Percentiles rank a stretch among this genome's conserved stretches.
These are phyloP conservation scores for Candida ponderosae DNA, from an alignment of 805 yeast genomes.

Conservation along the genomic window DNA sequence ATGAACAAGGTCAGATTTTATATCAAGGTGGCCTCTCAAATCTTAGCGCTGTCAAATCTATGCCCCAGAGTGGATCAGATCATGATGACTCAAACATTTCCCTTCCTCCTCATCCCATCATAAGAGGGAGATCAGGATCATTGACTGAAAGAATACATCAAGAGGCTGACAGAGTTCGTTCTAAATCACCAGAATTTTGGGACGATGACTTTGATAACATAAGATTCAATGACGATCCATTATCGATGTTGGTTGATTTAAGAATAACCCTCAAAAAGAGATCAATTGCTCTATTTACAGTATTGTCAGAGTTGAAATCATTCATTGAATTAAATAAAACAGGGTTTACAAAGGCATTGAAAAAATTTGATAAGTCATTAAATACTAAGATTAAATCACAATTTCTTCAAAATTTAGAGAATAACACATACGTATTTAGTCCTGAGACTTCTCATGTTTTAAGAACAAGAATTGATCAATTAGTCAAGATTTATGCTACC, in stretches of 20 bases:
- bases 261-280: conserved; percentile 60
- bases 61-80: conserved; percentile 19
- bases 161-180: conserved; percentile 8
- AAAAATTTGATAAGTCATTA: conserved; percentile 85
- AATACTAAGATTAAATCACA: conserved; percentile 50
- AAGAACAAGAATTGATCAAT: conserved; percentile 43
- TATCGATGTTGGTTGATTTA: conserved; percentile 20
- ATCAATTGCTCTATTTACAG: conserved; percentile 58
- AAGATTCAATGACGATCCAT: conserved; percentile 12
- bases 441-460: conserved; percentile 38
- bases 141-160: conserved; percentile 11
- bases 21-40: conserved; percentile 1
- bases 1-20: no score
- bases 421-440: conserved; percentile 47
- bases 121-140: conserved; percentile 17
- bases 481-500: conserved; percentile 48
- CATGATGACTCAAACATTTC: conserved; percentile 21
- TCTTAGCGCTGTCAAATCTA: not conserved
- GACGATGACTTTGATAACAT: conserved; percentile 13
- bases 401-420: conserved; percentile 43
- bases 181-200: conserved; percentile 19
- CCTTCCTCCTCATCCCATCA: conserved; percentile 1
- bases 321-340: conserved; percentile 78
- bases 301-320: conserved; percentile 75
- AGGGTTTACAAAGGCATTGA: conserved; percentile 84